Base-by-base conservation (phyloP, 2,329 filamentous ascomycete genomes). In the Calonectria multiphialidica region DNA sequence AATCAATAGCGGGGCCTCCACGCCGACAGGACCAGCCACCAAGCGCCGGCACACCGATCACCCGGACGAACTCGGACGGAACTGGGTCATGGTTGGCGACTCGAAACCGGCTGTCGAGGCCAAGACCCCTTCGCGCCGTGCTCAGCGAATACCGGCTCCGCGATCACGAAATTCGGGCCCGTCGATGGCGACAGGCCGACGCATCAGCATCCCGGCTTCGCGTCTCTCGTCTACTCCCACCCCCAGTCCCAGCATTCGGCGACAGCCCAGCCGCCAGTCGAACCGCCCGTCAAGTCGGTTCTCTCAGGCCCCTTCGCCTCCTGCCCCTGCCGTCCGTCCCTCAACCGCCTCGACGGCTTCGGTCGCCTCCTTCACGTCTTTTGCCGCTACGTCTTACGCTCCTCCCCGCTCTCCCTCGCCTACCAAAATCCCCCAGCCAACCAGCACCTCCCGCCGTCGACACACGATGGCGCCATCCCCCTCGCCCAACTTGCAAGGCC, bases 71-170 rank as follows among this genome's bases (percentile, higher is more conserved):
- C 84, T 94, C 7, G 87, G 89, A 35, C 89, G 88, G 68, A 94
- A 92, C 83, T 95, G 93, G 93, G 92, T 95, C 33, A 87, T 95
- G 74, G 90, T 95, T 30, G 85, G 85, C 68, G 87, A 88, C 53
- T 81, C 81, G 21, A 74, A 74, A 35, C 72, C 74, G 42, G 67
- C 72, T 12, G 12, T 42, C 8, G 72, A 77, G 75, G 25, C 73
- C 68, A 81, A 64, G 72, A 71, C 79, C 53, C 77, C 78, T 15
- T 79, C 79, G 30, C 78, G 80, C 55, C 77, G 79, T 47, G 70
- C 76, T 16, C 70, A 78, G 16, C 76, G 76, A 37, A 69, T 77
- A 5, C 10, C 18, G 2, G 72, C 79, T 9, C 79, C 81, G 8
- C 80, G 82, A 64, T 80, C 78, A n/a, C 80, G 82, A 71, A 82